Evolutionary conservation across 306 rosid genomes (phyloP).

Genomic region (Spatholobus suberectus): DNA sequence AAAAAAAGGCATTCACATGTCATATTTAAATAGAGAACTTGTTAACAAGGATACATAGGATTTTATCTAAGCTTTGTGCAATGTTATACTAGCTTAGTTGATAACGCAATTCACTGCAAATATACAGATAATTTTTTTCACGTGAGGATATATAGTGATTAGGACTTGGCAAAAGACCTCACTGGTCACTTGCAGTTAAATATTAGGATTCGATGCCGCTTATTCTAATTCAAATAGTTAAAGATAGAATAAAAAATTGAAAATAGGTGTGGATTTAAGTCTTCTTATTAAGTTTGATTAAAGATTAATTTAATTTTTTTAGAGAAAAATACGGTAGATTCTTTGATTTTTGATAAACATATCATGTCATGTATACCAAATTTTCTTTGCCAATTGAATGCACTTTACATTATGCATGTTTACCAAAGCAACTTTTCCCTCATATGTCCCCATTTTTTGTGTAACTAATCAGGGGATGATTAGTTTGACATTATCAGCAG

Average conservation of each 20-base stretch:
- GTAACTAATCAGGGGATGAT: slow-evolving; percentile 72
- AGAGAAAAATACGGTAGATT: background rate
- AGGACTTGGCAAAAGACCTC: background rate
- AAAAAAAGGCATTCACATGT: background rate
- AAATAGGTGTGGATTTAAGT: background rate
- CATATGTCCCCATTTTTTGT: background rate
- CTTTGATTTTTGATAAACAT: background rate
- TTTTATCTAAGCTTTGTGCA: background rate
- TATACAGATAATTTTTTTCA: background rate
- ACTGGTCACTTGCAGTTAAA: background rate
- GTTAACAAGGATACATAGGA: background rate
- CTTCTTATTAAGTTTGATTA: background rate
- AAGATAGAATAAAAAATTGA: background rate
- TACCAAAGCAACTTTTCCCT: slow-evolving; percentile 22
- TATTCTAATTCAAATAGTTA: background rate
- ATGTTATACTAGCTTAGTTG: background rate
- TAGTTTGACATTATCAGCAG: slow-evolving; percentile 75
- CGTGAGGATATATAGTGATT: background rate
- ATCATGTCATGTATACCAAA: background rate
- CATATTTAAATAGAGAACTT: background rate
- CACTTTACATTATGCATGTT: background rate
- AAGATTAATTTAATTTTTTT: background rate
- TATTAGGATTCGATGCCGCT: background rate
- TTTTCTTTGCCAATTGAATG: background rate
- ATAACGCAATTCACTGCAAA: background rate